Conservation (phyloP, 148 eudicot genomes). For the Chenopodium berlandieri region DNA sequence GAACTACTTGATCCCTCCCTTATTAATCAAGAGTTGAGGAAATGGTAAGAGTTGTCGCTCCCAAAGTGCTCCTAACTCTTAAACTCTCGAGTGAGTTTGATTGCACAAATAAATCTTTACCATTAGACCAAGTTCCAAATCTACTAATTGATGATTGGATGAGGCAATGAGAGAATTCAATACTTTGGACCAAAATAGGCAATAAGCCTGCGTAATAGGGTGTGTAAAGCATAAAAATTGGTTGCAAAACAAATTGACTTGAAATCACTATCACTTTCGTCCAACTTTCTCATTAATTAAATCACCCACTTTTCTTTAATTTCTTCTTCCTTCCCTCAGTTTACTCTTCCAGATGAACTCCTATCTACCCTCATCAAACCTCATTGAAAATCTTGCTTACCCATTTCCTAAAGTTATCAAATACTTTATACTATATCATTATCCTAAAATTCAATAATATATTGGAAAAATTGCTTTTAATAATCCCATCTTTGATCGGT, state of each 20-base stretch:
- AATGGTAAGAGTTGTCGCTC: too few species aligned
- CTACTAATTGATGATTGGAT: too few species aligned
- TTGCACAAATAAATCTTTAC: not conserved
- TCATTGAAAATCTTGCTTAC: conserved; percentile 19
- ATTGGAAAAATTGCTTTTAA: too few species aligned
- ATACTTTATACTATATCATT: not conserved
- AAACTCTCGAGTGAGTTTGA: too few species aligned
- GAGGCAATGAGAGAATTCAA: not conserved
- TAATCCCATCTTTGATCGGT: too few species aligned
- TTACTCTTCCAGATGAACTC: conserved; percentile 15
- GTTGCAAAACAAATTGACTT: conserved; percentile 33
- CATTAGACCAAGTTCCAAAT: too few species aligned
- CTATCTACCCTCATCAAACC: conserved; percentile 34
- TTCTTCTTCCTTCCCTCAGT: conserved; percentile 7
- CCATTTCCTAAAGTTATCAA: conserved; percentile 8
- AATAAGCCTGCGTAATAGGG: not conserved
- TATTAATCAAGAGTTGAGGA: too few species aligned
- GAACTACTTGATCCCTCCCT: too few species aligned
- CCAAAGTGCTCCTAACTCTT: too few species aligned
- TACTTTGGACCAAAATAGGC: not conserved
- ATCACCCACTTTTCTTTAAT: not conserved
- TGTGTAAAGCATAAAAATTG: conserved; percentile 22
- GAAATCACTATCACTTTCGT: conserved; percentile 24
- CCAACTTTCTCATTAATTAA: conserved; percentile 31
- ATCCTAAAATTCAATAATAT: not conserved